Base-by-base conservation (phyloP, 805 yeast species). In the Isabelozyma heimii region DNA sequence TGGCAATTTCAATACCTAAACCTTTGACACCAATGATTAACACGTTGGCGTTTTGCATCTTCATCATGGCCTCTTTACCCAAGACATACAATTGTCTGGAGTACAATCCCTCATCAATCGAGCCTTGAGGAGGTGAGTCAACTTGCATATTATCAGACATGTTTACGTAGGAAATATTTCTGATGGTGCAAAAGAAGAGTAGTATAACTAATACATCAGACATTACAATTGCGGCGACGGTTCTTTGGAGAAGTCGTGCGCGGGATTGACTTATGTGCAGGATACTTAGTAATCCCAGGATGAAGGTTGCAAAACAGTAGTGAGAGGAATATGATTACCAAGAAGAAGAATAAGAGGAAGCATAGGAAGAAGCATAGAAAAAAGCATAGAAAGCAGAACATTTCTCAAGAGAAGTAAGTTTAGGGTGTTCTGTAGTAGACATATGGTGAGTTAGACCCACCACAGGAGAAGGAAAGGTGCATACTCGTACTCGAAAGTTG, bases 31-130 rank as follows among this genome's bases (percentile, higher is more conserved):
- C 99, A 53, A 91, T 82, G 43, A 94, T 78, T 44, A 94, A 80
- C n/a, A 94, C 97, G 59, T 88, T 90, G 24, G 98, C 91, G 56
- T 82, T 79, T 61, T 91, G 97, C 97, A 94, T 89, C 68, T 90
- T 89, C 59, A 91, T 76, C 99, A 94, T 94, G 46, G 99, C 99
- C 56, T 94, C 99, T 61, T 89, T 91, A 53, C 99, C 99, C 55
- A 94, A 72, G 46, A 94, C 99, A 61, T 92, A 90, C 69, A 94
- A 81, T 73, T 94, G 99, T 68, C 99, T 89, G 38, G 98, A 91
- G 78, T 94, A 94, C 57, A 94, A 80, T 50, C 95, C 79, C 76
- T 94, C 99, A 66, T 94, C 99, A 61, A 94, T 92, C 52, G 82
- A 51, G 14, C 52, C 70, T 40, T 63, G 65, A 20, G 68, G 60